A percentile compares a stretch with the other conserved stretches of the same genome.
Conservation (phyloP, 75 land plant genomes). For the Sequoia sempervirens region DNA sequence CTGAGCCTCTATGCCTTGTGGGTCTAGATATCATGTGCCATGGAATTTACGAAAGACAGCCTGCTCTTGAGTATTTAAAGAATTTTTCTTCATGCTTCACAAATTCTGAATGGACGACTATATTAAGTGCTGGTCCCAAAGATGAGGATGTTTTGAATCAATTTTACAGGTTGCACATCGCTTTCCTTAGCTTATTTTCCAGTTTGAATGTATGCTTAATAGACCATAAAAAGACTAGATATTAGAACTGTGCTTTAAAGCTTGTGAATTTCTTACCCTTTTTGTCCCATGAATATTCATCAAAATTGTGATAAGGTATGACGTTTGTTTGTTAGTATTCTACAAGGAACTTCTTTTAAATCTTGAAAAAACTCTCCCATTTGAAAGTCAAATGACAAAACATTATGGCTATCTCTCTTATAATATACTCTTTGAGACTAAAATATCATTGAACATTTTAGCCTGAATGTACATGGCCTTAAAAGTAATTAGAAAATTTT, state of each 20-base stretch:
- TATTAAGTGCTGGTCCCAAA: constrained; percentile 44
- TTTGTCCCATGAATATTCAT: neutral
- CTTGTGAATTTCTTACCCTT: neutral
- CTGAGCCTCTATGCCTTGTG: constrained; percentile 76
- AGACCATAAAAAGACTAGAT: neutral
- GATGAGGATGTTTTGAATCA: constrained; percentile 31
- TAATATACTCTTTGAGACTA: neutral
- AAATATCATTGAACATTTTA: neutral
- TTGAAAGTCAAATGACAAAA: neutral
- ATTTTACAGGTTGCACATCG: constrained; percentile 61
- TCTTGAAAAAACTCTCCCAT: neutral
- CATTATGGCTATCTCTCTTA: neutral
- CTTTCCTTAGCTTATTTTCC: neutral
- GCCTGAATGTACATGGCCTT: neutral
- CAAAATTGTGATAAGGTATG: neutral
- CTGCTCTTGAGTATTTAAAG: constrained; percentile 33
- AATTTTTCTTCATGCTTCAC: constrained; percentile 66
- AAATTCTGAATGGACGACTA: constrained; percentile 58
- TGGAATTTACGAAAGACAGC: constrained; percentile 25
- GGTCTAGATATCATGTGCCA: constrained; percentile 76
- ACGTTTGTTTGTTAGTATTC: neutral
- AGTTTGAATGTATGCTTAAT: neutral
- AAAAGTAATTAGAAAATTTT: neutral
- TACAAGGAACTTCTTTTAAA: neutral
- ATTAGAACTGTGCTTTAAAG: neutral